A percentile compares a stretch with the other conserved stretches of the same genome.
Evolutionary conservation across 1,284 basidiomycete genomes (phyloP).

Genomic region (Apiotrichum mycotoxinovorans): DNA sequence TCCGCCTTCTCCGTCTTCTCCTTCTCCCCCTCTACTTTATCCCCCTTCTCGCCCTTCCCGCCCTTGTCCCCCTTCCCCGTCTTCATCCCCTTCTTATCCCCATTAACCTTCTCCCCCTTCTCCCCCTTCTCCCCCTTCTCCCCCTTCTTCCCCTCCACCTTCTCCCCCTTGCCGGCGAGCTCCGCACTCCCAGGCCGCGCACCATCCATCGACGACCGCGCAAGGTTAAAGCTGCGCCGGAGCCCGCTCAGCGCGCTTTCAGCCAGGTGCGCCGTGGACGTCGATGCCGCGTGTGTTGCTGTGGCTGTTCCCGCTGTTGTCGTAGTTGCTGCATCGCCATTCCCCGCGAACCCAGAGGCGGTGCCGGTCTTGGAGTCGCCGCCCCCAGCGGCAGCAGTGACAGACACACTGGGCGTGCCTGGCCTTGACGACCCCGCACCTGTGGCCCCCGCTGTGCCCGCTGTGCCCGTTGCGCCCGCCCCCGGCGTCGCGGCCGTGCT

Average conservation of each 20-base stretch:
- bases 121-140: not conserved
- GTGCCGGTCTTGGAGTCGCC: not conserved
- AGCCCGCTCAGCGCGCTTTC: constrained; percentile 39
- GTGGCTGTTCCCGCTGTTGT: constrained; percentile 2
- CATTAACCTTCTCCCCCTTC: not conserved
- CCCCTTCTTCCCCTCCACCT: not conserved
- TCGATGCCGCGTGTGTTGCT: not conserved
- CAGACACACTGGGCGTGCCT: not conserved
- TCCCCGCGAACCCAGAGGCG: not conserved
- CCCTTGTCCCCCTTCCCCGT: not conserved
- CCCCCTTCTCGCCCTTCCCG: not conserved
- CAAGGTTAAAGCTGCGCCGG: constrained; percentile 32
- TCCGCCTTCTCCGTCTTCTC: not conserved
- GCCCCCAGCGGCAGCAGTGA: constrained; percentile 1
- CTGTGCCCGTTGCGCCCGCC: not conserved
- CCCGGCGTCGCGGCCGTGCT: not conserved
- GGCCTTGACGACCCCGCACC: not conserved
- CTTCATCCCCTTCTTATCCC: not conserved
- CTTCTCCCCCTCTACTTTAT: not conserved
- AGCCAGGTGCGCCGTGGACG: constrained; percentile 32
- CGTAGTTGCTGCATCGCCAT: not conserved
- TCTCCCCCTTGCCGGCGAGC: not conserved
- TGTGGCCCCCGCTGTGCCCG: no score
- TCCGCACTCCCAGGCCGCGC: not conserved
- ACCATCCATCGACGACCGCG: constrained; percentile 6